Conservation (phyloP, 1,284 basidiomycete species). For the Ganoderma meredithae region DNA sequence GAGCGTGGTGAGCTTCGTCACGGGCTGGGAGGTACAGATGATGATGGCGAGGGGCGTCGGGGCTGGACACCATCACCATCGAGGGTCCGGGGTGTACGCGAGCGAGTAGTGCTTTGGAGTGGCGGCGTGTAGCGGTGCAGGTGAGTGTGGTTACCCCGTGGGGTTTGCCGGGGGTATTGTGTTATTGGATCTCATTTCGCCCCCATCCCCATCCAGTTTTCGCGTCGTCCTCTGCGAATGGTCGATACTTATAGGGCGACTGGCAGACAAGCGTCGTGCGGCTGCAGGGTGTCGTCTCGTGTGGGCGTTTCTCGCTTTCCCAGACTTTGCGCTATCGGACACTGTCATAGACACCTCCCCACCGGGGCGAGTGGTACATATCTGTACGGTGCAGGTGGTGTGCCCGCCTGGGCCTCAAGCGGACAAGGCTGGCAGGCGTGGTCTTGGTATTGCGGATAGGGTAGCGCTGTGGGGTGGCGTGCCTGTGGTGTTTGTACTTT, state of each 20-base stretch:
- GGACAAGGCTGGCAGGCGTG: not conserved
- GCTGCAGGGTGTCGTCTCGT: not conserved
- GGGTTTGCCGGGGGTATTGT: not conserved
- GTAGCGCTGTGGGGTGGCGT: not conserved
- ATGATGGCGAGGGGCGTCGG: slow-evolving; percentile 20
- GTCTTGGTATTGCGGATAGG: not conserved
- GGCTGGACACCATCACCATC: not conserved
- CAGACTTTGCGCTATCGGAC: slow-evolving; percentile 9
- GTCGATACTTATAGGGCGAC: not conserved
- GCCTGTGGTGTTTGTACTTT: slow-evolving; percentile 1
- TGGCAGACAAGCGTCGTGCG: not conserved
- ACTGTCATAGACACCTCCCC: slow-evolving; percentile 7
- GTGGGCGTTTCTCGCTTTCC: slow-evolving; percentile 3
- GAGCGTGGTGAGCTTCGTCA: slow-evolving; percentile 35
- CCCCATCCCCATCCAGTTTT: not conserved
- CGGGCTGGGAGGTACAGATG: slow-evolving; percentile 37
- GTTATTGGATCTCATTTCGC: not conserved
- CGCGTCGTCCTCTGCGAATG: not conserved
- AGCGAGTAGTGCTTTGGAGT: slow-evolving; percentile 11
- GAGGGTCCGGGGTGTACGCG: slow-evolving; percentile 7
- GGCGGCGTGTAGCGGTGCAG: not conserved
- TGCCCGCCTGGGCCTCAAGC: not conserved
- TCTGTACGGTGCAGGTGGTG: slow-evolving; percentile 3
- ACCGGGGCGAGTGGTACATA: not conserved
- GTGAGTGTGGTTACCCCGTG: not conserved